phyloP scores from a whole-genome alignment of 2,329 filamentous ascomycete species.

The Hyphodiscus sp. region DNA sequence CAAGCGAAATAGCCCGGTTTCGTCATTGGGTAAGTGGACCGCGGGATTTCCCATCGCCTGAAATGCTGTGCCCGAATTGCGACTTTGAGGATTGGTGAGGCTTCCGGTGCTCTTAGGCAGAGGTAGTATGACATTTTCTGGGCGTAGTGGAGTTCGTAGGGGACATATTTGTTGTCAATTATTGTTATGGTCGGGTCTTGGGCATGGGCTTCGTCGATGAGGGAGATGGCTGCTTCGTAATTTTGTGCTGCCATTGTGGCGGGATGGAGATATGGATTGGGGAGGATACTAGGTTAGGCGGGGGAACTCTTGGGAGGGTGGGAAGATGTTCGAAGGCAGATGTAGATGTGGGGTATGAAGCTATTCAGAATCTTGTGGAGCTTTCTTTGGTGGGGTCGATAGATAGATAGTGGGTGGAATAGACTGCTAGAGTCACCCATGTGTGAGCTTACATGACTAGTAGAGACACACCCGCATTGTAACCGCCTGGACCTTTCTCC shows the following conservation, averaged over 20 bases:
- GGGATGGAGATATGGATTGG: neutral
- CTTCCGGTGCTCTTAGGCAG: slow-evolving; percentile 48
- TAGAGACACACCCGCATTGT: too few relatives aligned
- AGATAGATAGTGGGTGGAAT: too few relatives aligned
- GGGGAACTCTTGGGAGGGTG: neutral
- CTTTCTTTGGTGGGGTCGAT: too few relatives aligned
- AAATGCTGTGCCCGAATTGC: slow-evolving; percentile 84
- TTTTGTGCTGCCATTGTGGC: slow-evolving; percentile 5
- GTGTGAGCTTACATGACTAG: too few relatives aligned
- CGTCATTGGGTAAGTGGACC: slow-evolving; percentile 65
- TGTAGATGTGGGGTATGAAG: too few relatives aligned
- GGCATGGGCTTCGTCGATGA: slow-evolving; percentile 69
- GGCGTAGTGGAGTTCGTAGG: slow-evolving; percentile 80
- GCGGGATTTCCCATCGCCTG: slow-evolving; percentile 74
- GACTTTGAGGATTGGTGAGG: slow-evolving; percentile 62
- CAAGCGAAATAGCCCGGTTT: slow-evolving; percentile 73
- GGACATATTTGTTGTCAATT: slow-evolving; percentile 40
- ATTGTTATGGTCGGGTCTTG: slow-evolving; percentile 55
- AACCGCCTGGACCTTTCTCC: too few relatives aligned
- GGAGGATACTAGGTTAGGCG: neutral
- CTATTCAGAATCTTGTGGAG: too few relatives aligned
- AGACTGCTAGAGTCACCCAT: too few relatives aligned
- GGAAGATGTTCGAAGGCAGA: neutral
- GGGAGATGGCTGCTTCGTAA: slow-evolving; percentile 48
- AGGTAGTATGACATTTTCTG: slow-evolving; percentile 74